Percentiles rank a stretch among this genome's conserved stretches.
These are phyloP conservation scores for Russula ochroleuca DNA, from an alignment of 768 basidiomycete species.

Conservation along the genomic window DNA sequence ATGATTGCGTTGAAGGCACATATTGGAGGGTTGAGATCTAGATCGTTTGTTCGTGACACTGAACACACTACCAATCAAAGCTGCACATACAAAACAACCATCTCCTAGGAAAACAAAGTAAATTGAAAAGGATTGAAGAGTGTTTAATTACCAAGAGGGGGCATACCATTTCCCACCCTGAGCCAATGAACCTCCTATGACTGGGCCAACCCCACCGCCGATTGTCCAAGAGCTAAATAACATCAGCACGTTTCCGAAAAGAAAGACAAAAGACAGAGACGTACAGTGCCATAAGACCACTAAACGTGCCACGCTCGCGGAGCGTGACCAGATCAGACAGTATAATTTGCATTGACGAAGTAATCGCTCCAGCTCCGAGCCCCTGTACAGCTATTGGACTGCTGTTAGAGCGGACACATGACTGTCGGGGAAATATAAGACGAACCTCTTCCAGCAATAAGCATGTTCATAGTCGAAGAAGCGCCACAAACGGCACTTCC, in stretches of 20 bases:
- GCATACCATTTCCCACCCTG: constrained; percentile 23
- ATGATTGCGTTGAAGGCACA: constrained; percentile 32
- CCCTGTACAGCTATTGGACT: constrained; percentile 30
- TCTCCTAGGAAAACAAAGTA: constrained; percentile 14
- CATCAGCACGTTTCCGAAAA: background rate
- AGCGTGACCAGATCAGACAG: constrained; percentile 37
- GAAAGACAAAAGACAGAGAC: background rate
- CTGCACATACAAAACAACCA: constrained; percentile 27
- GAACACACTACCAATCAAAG: background rate
- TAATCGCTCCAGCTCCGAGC: constrained; percentile 33
- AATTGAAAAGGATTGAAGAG: background rate
- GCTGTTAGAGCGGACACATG: no score
- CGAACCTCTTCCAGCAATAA: constrained; percentile 35
- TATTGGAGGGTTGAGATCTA: constrained; percentile 40
- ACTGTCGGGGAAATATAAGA: background rate
- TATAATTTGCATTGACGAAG: constrained; percentile 33
- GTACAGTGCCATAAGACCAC: constrained; percentile 34
- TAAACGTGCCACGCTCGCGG: constrained; percentile 35
- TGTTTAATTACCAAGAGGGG: background rate
- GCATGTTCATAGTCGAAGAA: constrained; percentile 33
- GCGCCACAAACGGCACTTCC: constrained; percentile 39
- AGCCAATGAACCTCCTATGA: constrained; percentile 33
- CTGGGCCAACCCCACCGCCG: constrained; percentile 32
- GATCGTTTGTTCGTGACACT: background rate
- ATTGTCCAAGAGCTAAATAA: constrained; percentile 31